Evolutionary conservation across 1,284 basidiomycete species (phyloP).

Genomic region (Leccinum brunneo-olivaceum): DNA sequence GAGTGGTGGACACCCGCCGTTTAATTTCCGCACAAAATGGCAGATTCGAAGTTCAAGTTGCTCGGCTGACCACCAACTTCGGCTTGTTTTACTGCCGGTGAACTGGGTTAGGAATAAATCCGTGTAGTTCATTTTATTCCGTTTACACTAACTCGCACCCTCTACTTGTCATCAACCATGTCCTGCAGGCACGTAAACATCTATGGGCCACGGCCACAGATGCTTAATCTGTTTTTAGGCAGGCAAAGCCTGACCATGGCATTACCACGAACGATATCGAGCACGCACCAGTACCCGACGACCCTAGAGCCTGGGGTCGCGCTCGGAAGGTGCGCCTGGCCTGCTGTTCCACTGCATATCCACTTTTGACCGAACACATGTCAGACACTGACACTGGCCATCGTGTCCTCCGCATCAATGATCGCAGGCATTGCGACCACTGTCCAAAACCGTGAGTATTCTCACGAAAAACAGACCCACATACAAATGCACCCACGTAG

Average conservation of each 20-base stretch:
- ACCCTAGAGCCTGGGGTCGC: constrained; percentile 70
- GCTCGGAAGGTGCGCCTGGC: constrained; percentile 48
- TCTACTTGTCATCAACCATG: constrained; percentile 8
- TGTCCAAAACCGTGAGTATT: constrained; percentile 58
- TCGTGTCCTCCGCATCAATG: constrained; percentile 60
- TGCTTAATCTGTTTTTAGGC: constrained; percentile 6
- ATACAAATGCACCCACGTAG: constrained; percentile 26
- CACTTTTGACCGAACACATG: not conserved
- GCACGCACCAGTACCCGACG: constrained; percentile 62
- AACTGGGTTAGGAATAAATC: not conserved
- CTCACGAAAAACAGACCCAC: not conserved
- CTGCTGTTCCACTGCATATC: not conserved
- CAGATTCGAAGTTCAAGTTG: not conserved
- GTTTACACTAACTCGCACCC: no score
- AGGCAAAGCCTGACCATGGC: not conserved
- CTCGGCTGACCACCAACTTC: not conserved
- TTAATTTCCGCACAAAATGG: not conserved
- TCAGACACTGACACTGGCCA: constrained; percentile 49
- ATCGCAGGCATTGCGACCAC: constrained; percentile 65
- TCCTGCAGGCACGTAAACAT: constrained; percentile 8
- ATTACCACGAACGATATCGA: constrained; percentile 46
- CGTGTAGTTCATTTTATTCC: not conserved
- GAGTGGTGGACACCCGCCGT: no score
- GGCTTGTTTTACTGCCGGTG: constrained; percentile 5
- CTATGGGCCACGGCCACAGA: not conserved